Evolutionary conservation across 2,329 filamentous ascomycete genomes (phyloP).

Genomic region (Mycosphaerelloides madeirae): DNA sequence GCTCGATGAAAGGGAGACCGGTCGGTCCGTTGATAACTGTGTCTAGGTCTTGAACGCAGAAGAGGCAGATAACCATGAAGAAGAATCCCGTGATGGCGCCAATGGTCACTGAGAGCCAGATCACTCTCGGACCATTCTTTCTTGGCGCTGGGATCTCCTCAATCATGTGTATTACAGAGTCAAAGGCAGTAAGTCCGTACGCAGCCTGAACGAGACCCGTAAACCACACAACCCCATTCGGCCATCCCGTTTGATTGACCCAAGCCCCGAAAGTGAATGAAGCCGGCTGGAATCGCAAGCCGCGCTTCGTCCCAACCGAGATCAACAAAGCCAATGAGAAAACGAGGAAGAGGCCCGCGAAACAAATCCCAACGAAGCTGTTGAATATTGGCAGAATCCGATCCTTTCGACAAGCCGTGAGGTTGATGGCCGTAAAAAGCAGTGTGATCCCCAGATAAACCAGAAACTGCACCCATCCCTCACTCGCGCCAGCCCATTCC

Average conservation of each 20-base stretch:
- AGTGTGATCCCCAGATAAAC: constrained; percentile 51
- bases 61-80: constrained; percentile 55
- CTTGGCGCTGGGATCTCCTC: constrained; percentile 53
- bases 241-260: constrained; percentile 51
- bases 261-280: constrained; percentile 52
- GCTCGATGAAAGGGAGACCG: constrained; percentile 56
- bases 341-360: constrained; percentile 50
- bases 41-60: constrained; percentile 49
- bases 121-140: constrained; percentile 48
- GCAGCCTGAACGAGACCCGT: constrained; percentile 54
- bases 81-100: constrained; percentile 46
- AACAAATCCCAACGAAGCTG: constrained; percentile 53
- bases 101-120: constrained; percentile 50
- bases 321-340: constrained; percentile 51
- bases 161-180: constrained; percentile 56
- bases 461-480: constrained; percentile 53
- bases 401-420: constrained; percentile 49
- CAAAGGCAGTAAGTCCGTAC: constrained; percentile 55
- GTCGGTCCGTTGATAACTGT: constrained; percentile 43
- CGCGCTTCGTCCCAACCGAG: constrained; percentile 44
- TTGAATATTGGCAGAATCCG: constrained; percentile 50
- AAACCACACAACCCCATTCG: constrained; percentile 55
- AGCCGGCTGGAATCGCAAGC: constrained; percentile 46
- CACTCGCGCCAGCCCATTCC: constrained; percentile 42
- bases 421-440: constrained; percentile 48